phyloP scores from a whole-genome alignment of 1,284 basidiomycete genomes.

The Heliocybe sulcata region DNA sequence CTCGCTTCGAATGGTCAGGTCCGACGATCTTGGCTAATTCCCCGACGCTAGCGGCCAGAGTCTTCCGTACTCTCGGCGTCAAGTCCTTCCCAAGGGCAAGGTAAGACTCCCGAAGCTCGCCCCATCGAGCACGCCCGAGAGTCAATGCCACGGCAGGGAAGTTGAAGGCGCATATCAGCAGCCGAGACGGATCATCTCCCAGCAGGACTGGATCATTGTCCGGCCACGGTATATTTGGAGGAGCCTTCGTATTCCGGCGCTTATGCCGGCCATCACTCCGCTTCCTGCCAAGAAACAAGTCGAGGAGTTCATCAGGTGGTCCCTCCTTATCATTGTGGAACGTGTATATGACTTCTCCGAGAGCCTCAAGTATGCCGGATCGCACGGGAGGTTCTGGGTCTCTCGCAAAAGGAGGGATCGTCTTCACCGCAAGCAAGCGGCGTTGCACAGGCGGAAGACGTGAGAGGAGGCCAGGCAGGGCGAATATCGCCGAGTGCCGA shows the following conservation, averaged over 20 bases:
- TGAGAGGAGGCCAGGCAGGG: constrained; percentile 74
- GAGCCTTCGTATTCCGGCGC: neutral
- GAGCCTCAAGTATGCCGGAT: constrained; percentile 78
- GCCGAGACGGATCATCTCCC: constrained; percentile 57
- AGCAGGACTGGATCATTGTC: constrained; percentile 5
- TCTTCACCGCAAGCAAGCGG: constrained; percentile 55
- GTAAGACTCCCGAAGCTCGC: constrained; percentile 69
- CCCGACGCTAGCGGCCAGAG: constrained; percentile 83
- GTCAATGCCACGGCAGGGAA: constrained; percentile 89
- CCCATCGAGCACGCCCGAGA: constrained; percentile 74
- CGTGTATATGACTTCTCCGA: constrained; percentile 88
- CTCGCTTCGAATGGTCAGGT: constrained; percentile 55
- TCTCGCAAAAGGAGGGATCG: constrained; percentile 53
- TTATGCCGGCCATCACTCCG: constrained; percentile 20
- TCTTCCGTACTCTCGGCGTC: constrained; percentile 61
- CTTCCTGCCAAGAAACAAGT: constrained; percentile 64
- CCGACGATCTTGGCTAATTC: constrained; percentile 87
- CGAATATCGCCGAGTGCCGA: constrained; percentile 83
- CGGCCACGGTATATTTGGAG: neutral
- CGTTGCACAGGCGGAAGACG: constrained; percentile 52
- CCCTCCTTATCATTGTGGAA: constrained; percentile 67
- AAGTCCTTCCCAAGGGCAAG: constrained; percentile 52
- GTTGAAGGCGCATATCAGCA: constrained; percentile 90
- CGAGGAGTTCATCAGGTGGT: constrained; percentile 75
- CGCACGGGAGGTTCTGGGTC: constrained; percentile 73